Conservation (phyloP, 2,329 filamentous ascomycete genomes). For the Ascocoryne sarcoides region DNA sequence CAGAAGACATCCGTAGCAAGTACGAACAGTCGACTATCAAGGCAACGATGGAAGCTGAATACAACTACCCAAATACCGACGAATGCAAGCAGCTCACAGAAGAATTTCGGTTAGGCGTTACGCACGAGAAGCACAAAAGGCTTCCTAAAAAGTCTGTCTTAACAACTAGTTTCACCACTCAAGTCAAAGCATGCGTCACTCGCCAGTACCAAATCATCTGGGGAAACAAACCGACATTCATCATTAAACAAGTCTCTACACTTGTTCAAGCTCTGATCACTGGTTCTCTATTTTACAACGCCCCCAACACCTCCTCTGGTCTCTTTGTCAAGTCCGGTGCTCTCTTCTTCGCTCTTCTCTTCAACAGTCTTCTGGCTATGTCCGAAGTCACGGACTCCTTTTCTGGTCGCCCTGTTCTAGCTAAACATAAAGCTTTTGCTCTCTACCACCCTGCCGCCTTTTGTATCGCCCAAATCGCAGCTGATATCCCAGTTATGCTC, state of each 20-base stretch:
- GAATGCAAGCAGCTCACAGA: slow-evolving; percentile 45
- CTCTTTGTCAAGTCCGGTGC: slow-evolving; percentile 57
- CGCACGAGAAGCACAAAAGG: slow-evolving; percentile 34
- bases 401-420: slow-evolving; percentile 46
- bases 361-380: slow-evolving; percentile 53
- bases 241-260: slow-evolving; percentile 29
- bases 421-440: slow-evolving; percentile 51
- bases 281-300: slow-evolving; percentile 60
- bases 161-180: slow-evolving; percentile 44
- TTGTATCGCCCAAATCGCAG: slow-evolving; percentile 47
- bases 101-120: neutral
- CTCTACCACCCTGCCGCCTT: slow-evolving; percentile 49
- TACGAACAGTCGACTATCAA: neutral
- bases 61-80: slow-evolving; percentile 41
- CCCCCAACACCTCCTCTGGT: slow-evolving; percentile 46
- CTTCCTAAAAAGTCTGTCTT: slow-evolving; percentile 46
- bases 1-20: slow-evolving; percentile 59
- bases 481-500: slow-evolving; percentile 46
- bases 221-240: slow-evolving; percentile 37
- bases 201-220: slow-evolving; percentile 58
- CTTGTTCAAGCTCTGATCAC: slow-evolving; percentile 52
- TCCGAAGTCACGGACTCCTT: slow-evolving; percentile 59
- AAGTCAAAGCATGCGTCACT: slow-evolving; percentile 46
- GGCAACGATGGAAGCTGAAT: neutral
- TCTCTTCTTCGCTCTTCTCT: slow-evolving; percentile 55